These are phyloP conservation scores for Avicennia marina DNA, from an alignment of 257 asterid species.

Conservation along the genomic window DNA sequence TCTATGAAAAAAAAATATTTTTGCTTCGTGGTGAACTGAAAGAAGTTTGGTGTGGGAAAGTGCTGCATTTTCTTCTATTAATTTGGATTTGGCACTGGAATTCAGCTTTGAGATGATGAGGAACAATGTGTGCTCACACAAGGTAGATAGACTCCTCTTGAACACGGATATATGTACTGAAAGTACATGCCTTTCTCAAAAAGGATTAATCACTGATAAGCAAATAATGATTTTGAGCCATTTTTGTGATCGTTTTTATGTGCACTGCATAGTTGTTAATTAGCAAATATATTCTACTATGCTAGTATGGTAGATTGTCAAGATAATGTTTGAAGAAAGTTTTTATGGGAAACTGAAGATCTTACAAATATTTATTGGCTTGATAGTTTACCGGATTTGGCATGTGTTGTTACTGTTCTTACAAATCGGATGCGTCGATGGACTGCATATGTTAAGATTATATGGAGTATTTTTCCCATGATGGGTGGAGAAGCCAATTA, in stretches of 20 bases:
- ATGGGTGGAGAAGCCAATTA: neutral
- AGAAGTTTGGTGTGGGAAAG: slow-evolving; percentile 1
- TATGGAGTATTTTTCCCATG: neutral
- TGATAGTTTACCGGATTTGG: neutral
- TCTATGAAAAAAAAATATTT: neutral
- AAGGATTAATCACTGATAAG: neutral
- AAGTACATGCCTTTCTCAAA: neutral
- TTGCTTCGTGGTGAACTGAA: neutral
- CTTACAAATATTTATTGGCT: neutral
- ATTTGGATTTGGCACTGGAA: neutral
- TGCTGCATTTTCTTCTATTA: neutral
- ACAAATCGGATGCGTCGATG: neutral
- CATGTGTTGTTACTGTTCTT: neutral
- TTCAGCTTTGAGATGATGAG: neutral
- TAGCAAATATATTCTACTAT: neutral
- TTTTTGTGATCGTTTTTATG: neutral
- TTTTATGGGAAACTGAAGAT: neutral
- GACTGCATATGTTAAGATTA: neutral
- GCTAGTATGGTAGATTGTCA: neutral
- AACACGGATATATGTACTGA: neutral
- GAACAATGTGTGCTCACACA: neutral
- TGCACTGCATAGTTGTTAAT: neutral
- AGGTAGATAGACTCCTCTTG: slow-evolving; percentile 2
- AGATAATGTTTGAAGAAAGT: neutral
- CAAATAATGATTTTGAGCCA: neutral